phyloP scores from a whole-genome alignment of 75 land plant genomes.

The Sequoia sempervirens region DNA sequence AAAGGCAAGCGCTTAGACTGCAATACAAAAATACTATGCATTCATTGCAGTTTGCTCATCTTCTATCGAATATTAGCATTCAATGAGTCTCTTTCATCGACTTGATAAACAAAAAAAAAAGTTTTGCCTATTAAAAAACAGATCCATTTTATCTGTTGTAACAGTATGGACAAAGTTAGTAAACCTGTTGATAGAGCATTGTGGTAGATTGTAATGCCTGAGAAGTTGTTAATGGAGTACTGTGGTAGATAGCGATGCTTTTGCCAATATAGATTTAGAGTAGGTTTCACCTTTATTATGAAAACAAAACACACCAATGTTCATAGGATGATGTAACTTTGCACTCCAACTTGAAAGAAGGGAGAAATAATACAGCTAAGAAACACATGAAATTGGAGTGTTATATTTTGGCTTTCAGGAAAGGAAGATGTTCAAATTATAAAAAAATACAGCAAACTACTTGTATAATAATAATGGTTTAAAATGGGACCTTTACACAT shows the following conservation, averaged over 20 bases:
- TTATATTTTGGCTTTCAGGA: neutral
- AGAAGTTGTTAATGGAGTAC: neutral
- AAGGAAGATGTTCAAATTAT: neutral
- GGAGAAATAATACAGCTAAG: neutral
- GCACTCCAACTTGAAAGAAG: neutral
- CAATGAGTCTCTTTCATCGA: neutral
- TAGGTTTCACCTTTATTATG: neutral
- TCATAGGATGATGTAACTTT: neutral
- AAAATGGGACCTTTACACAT: neutral
- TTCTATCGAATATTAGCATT: neutral
- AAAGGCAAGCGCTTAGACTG: slow-evolving; percentile 46
- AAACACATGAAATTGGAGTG: neutral
- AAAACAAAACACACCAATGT: neutral
- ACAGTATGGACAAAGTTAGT: neutral
- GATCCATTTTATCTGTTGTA: neutral
- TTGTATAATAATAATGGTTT: neutral
- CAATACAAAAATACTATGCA: neutral
- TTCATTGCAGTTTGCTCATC: neutral
- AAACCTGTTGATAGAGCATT: neutral
- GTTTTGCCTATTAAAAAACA: neutral
- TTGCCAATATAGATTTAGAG: neutral
- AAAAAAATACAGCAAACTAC: neutral
- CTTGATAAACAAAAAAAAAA: neutral
- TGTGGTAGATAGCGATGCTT: neutral
- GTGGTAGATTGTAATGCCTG: neutral